Conservation (phyloP, 2,329 filamentous ascomycete species). For the Fusarium drepaniforme region DNA sequence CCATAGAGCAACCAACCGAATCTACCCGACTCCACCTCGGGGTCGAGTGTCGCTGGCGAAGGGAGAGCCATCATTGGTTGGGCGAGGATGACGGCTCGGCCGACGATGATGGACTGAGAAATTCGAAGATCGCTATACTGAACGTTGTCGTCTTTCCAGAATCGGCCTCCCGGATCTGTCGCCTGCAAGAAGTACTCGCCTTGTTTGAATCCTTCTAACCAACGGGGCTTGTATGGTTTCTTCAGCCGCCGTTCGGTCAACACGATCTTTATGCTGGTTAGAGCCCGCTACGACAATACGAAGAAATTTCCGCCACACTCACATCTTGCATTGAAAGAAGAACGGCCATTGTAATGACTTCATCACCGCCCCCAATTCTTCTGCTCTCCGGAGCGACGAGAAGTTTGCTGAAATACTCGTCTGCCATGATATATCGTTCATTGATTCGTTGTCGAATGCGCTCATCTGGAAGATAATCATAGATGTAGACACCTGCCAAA, state of each 20-base stretch:
- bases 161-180: slow-evolving; percentile 52
- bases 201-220: slow-evolving; percentile 53
- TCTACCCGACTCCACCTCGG: slow-evolving; percentile 44
- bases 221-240: slow-evolving; percentile 49
- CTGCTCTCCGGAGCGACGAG: slow-evolving; percentile 41
- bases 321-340: slow-evolving; percentile 57
- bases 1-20: slow-evolving; percentile 57
- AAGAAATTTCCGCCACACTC: slow-evolving; percentile 22
- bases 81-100: slow-evolving; percentile 54
- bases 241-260: slow-evolving; percentile 52
- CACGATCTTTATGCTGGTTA: slow-evolving; percentile 46
- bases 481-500: slow-evolving; percentile 55
- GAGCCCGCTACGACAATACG: background rate
- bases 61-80: slow-evolving; percentile 54
- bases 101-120: slow-evolving; percentile 55
- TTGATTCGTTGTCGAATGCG: slow-evolving; percentile 50
- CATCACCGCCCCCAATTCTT: slow-evolving; percentile 41
- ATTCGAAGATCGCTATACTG: slow-evolving; percentile 51
- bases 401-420: slow-evolving; percentile 46
- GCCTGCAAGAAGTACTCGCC: slow-evolving; percentile 50
- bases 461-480: slow-evolving; percentile 53
- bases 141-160: slow-evolving; percentile 50
- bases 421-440: slow-evolving; percentile 47
- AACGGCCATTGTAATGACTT: slow-evolving; percentile 53
- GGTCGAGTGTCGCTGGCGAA: slow-evolving; percentile 43